Percentiles rank a stretch among this genome's conserved stretches.
Conservation (phyloP, 371 early-diverging fungal species). For the Blakeslea trispora region DNA sequence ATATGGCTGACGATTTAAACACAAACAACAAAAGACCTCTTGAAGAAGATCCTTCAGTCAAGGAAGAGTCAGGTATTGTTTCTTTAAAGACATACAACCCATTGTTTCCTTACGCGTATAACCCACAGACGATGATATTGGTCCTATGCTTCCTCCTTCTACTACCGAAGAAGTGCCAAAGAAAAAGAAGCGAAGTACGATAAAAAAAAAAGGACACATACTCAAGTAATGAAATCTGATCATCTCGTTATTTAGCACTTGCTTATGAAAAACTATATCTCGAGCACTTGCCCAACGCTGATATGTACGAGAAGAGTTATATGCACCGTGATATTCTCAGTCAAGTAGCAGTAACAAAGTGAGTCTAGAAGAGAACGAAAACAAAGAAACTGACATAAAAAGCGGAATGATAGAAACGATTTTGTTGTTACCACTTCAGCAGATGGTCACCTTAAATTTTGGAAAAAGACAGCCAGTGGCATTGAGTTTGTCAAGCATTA, state of each 20-base stretch:
- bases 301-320: slow-evolving; percentile 91
- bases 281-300: slow-evolving; percentile 75
- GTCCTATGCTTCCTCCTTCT: slow-evolving; percentile 43
- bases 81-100: not conserved
- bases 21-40: slow-evolving; percentile 28
- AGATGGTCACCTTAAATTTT: slow-evolving; percentile 97
- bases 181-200: slow-evolving; percentile 48
- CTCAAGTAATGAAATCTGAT: too few species aligned
- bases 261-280: slow-evolving; percentile 80
- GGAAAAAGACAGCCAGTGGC: slow-evolving; percentile 93
- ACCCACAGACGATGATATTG: slow-evolving; percentile 38
- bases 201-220: too few species aligned
- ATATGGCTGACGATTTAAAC: slow-evolving; percentile 23
- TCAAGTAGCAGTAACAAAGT: slow-evolving; percentile 74
- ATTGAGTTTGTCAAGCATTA: slow-evolving; percentile 98
- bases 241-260: slow-evolving; percentile 43
- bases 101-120: not conserved
- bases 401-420: slow-evolving; percentile 83
- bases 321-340: slow-evolving; percentile 94
- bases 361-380: too few species aligned
- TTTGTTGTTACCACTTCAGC: slow-evolving; percentile 92
- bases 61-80: slow-evolving; percentile 26
- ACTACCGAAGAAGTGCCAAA: slow-evolving; percentile 28
- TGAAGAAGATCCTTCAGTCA: slow-evolving; percentile 10
- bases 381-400: too few species aligned